Evolutionary conservation across 2,329 filamentous ascomycete genomes (phyloP).

Genomic region (Phialophora macrospora): DNA sequence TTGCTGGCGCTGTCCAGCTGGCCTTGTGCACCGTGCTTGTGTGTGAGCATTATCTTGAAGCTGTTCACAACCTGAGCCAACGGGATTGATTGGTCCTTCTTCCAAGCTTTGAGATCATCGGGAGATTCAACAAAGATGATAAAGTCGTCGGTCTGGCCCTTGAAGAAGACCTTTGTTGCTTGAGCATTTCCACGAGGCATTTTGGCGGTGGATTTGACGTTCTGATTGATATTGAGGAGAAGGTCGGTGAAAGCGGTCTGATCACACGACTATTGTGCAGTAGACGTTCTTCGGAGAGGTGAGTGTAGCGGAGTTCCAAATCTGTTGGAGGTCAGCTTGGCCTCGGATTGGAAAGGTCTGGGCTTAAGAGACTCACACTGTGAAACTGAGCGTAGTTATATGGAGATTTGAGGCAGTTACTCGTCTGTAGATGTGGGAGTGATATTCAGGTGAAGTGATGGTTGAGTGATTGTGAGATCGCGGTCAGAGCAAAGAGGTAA

Average conservation of each 20-base stretch:
- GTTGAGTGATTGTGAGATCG: slow-evolving; percentile 4
- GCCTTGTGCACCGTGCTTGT: slow-evolving; percentile 86
- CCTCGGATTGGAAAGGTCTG: not conserved
- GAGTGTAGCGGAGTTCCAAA: not conserved
- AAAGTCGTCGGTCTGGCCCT: slow-evolving; percentile 73
- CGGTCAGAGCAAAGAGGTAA: slow-evolving; percentile 6
- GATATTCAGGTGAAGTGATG: slow-evolving; percentile 9
- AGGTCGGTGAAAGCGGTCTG: slow-evolving; percentile 1
- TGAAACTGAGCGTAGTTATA: not conserved
- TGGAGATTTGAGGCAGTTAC: not conserved
- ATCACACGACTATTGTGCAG: slow-evolving; percentile 13
- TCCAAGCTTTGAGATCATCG: slow-evolving; percentile 77
- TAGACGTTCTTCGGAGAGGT: not conserved
- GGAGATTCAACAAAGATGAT: slow-evolving; percentile 67
- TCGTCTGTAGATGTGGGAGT: not conserved
- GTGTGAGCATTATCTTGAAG: slow-evolving; percentile 88
- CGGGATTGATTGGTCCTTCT: slow-evolving; percentile 72
- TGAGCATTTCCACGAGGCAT: slow-evolving; percentile 75
- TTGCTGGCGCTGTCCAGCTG: slow-evolving; percentile 77
- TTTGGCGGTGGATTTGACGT: slow-evolving; percentile 31
- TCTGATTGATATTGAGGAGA: not conserved
- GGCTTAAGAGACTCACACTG: not conserved
- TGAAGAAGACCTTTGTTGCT: slow-evolving; percentile 82
- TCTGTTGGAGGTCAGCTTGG: not conserved
- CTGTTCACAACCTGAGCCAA: slow-evolving; percentile 82